Evolutionary conservation across 2,329 filamentous ascomycete species (phyloP), one percentile per base, ranked within the genome.

Genomic region (Colletotrichum musae): DNA sequence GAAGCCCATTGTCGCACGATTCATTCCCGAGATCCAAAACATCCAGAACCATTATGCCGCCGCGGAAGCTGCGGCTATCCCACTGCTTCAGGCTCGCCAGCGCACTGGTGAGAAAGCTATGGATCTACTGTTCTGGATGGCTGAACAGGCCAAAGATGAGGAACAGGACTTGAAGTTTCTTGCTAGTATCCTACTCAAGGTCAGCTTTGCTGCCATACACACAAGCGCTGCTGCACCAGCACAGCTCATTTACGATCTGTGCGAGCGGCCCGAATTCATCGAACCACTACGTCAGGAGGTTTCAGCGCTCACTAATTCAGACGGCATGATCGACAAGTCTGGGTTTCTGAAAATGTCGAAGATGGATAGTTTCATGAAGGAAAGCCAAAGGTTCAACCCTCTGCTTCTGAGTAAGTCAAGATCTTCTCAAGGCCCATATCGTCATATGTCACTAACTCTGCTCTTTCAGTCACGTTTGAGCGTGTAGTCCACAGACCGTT

Each of bases 161-260:
- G 63, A 74, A 68, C 67, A 16, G 1, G 57, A 59, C 10, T 48
- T 58, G 41, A 64, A 65, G 43, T 78, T 76, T 43, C 69, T 79
- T 15, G 74, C 75, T 5, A 57, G 65, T 26, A 76, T 76, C 28
- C 57, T 76, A 48, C 72, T 80, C 53, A 73, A 72, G 6, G 47
- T 79, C 18, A 74, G 71, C 54, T 77, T 78, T 43, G 75, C 76
- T 4, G 74, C 76, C 2, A 76, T 77, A 13, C 76, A 78, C 54
- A 77, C 75, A 1, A 77, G 72, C 24, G 73, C 74, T 28, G 71
- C 72, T 12, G 73, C 73, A n/a, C 71, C 70, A 6, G 72, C 70
- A 28, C 72, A 77, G 58, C 64, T 78, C 1, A 68, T 78, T 4
- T 77, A 73, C 53, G 76, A 78, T 68, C 71, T 78, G 5, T 73